Conservation (phyloP, 768 basidiomycete genomes). For the Cantharellus cinnabarinus region DNA sequence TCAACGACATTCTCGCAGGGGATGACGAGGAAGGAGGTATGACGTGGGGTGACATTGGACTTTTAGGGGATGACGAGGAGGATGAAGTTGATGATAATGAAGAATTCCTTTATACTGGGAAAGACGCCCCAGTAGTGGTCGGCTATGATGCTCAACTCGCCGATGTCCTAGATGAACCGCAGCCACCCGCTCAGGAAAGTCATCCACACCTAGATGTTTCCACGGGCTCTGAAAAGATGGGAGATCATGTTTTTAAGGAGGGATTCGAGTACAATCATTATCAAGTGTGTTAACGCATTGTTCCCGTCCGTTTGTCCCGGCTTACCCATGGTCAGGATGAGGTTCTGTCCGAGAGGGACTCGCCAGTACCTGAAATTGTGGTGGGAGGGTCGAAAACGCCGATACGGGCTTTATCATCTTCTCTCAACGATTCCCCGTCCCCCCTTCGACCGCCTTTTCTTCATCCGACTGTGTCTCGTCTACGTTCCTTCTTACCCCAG, state of each 20-base stretch:
- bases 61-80: constrained; percentile 13
- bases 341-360: neutral
- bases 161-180: constrained; percentile 39
- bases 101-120: constrained; percentile 52
- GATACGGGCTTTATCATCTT: constrained; percentile 1
- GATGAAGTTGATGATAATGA: constrained; percentile 35
- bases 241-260: constrained; percentile 17
- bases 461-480: constrained; percentile 25
- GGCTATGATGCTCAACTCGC: constrained; percentile 44
- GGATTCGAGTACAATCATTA: constrained; percentile 13
- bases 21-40: constrained; percentile 12
- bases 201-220: constrained; percentile 20
- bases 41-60: neutral
- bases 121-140: constrained; percentile 33
- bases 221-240: constrained; percentile 25
- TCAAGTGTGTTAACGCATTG: too few relatives aligned
- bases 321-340: neutral
- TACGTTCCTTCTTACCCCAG: constrained; percentile 29
- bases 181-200: constrained; percentile 16
- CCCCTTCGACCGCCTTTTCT: constrained; percentile 6
- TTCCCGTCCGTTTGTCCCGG: too few relatives aligned
- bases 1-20: constrained; percentile 42
- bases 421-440: constrained; percentile 2
- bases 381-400: constrained; percentile 4
- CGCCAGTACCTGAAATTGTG: constrained; percentile 11